Evolutionary conservation across 2,329 filamentous ascomycete species (phyloP), one percentile per base, ranked within the genome.

Genomic region (Exophiala lecanii-corni): DNA sequence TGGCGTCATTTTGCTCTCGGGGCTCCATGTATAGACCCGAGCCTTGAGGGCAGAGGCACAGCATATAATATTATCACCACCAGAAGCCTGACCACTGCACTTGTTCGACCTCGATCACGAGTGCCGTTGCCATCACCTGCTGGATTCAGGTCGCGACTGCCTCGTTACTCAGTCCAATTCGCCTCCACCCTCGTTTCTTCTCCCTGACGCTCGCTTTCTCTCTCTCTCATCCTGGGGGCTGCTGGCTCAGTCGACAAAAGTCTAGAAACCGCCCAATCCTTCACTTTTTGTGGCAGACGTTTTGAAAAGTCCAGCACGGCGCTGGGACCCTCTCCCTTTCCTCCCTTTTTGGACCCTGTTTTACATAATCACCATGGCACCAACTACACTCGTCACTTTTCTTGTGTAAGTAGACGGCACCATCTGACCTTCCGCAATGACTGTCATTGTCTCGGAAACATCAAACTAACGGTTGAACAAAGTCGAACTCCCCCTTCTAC

Each of bases 401-500:
- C 53, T 60, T 35, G 53, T 62, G 57, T 60, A 48, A 48, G 57
- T 53, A 26, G 6, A 7, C 23, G 12, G 7, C 7, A n/a, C n/a
- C n/a, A n/a, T n/a, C n/a, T n/a, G 21, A 33, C 30, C 10, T 17
- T 19, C 16, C 7, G 13, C 9, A 17, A 35, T 15, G 12, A 18
- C 15, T 7, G 6, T 35, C 13, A 35, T 18, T 9, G 9, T 35
- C 33, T 35, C 33, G 34, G 17, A 38, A 36, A 41, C 32, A 17
- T 32, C 21, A 10, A 41, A 57, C 61, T 48, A 56, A 57, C 40
- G 6, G 33, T 38, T 15, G 15, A 25, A 45, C 19, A 21, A 47
- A 63, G 60, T 45, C 57, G 57, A 32, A 66, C 66, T 47, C 60
- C 62, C 36, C 62, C 66, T 23, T 59, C 64, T 28, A 62, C 67